Conservation (phyloP, 2,329 filamentous ascomycete species). For the Lachnellula subtilissima region DNA sequence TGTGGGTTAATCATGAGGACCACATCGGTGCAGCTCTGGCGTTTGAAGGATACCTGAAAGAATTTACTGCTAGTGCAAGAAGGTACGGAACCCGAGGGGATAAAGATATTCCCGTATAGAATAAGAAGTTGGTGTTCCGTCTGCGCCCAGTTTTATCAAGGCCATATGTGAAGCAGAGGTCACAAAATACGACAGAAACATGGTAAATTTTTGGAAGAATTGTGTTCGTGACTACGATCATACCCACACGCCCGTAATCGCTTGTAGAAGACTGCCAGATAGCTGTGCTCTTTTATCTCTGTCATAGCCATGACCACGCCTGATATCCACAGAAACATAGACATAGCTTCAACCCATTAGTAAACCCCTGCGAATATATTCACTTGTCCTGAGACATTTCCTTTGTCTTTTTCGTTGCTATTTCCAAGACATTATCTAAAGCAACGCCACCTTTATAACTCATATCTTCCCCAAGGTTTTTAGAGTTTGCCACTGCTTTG, state of each 20-base stretch:
- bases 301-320: not conserved
- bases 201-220: no score
- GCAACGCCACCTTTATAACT: constrained; percentile 14
- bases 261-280: no score
- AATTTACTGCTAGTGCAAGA: not conserved
- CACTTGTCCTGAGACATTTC: constrained; percentile 9
- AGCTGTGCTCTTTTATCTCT: not conserved
- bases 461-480: constrained; percentile 14
- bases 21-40: not conserved
- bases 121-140: no score
- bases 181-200: no score
- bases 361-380: not conserved
- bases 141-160: no score
- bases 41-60: not conserved
- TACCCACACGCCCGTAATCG: no score
- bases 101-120: no score
- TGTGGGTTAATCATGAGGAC: not conserved
- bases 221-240: no score
- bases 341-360: not conserved
- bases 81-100: not conserved
- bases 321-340: not conserved
- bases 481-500: constrained; percentile 25
- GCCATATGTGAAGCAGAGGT: no score
- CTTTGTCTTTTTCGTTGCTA: constrained; percentile 17
- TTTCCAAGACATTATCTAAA: constrained; percentile 17